A percentile compares a stretch with the other conserved stretches of the same genome.
Conservation (phyloP, 306 rosid genomes). For the Castanea mollissima region DNA sequence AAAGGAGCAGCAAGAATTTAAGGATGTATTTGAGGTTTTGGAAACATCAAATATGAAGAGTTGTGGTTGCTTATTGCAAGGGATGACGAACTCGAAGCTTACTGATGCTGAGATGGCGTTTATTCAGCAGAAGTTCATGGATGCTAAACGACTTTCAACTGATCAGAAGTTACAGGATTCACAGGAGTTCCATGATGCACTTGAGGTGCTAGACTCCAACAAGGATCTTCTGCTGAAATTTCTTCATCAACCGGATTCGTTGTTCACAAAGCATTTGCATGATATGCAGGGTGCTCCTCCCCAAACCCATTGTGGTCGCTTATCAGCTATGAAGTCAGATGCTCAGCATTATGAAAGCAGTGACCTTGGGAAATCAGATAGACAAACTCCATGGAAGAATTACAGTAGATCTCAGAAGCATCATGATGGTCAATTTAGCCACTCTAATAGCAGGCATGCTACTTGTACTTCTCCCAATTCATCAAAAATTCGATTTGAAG, state of each 20-base stretch:
- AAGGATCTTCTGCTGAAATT: slow-evolving; percentile 75
- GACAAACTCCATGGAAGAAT: slow-evolving; percentile 39
- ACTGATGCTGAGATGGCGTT: slow-evolving; percentile 75
- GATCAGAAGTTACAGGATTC: slow-evolving; percentile 74
- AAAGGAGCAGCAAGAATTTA: slow-evolving; percentile 71
- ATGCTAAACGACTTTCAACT: slow-evolving; percentile 81
- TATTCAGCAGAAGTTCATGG: slow-evolving; percentile 80
- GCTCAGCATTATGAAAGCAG: slow-evolving; percentile 35
- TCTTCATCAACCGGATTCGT: slow-evolving; percentile 81
- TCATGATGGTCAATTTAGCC: slow-evolving; percentile 32
- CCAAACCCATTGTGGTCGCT: slow-evolving; percentile 44
- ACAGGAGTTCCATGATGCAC: slow-evolving; percentile 68
- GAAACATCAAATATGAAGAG: slow-evolving; percentile 61
- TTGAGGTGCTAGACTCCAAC: slow-evolving; percentile 84
- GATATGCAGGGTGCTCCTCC: slow-evolving; percentile 59
- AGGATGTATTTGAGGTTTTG: slow-evolving; percentile 89
- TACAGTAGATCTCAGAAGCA: slow-evolving; percentile 47
- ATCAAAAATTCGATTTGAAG: slow-evolving; percentile 41
- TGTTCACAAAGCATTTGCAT: slow-evolving; percentile 79
- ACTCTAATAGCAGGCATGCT: slow-evolving; percentile 43
- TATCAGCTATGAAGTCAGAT: slow-evolving; percentile 41
- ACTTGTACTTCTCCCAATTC: slow-evolving; percentile 41
- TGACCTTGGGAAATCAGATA: slow-evolving; percentile 45
- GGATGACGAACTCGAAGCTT: slow-evolving; percentile 39
- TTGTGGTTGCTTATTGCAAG: slow-evolving; percentile 44